These are phyloP conservation scores for Bruguiera parviflora DNA, from an alignment of 345 rosid species.

Conservation along the genomic window DNA sequence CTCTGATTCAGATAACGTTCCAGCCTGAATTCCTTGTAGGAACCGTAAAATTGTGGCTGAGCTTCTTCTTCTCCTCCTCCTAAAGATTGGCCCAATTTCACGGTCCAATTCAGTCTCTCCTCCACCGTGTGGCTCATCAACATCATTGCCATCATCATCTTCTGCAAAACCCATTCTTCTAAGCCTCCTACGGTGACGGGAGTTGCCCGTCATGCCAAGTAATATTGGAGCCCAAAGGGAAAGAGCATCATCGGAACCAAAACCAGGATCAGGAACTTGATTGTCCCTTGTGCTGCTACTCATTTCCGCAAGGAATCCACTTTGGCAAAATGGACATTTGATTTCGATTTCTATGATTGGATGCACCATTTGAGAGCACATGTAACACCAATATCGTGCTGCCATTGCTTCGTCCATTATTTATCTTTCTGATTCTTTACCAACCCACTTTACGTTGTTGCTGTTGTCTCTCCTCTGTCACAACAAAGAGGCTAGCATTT, in stretches of 20 bases:
- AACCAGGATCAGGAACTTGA: slow-evolving; percentile 47
- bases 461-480: neutral
- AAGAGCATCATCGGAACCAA: slow-evolving; percentile 71
- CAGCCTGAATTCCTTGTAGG: slow-evolving; percentile 77
- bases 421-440: slow-evolving; percentile 9
- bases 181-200: slow-evolving; percentile 49
- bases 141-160: slow-evolving; percentile 36
- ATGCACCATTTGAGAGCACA: slow-evolving; percentile 66
- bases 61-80: slow-evolving; percentile 72
- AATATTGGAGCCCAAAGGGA: slow-evolving; percentile 82
- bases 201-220: slow-evolving; percentile 77
- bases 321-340: slow-evolving; percentile 76
- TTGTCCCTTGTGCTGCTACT: slow-evolving; percentile 20
- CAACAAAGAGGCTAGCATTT: no score
- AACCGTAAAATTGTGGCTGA: slow-evolving; percentile 65
- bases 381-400: slow-evolving; percentile 59
- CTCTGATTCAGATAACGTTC: slow-evolving; percentile 64
- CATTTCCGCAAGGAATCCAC: slow-evolving; percentile 60
- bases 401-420: slow-evolving; percentile 48
- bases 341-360: slow-evolving; percentile 68
- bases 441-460: neutral
- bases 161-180: slow-evolving; percentile 52
- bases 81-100: slow-evolving; percentile 55
- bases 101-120: slow-evolving; percentile 59
- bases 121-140: slow-evolving; percentile 36